Evolutionary conservation across 305 asterid species (phyloP).

Genomic region (Coffea humblotiana): DNA sequence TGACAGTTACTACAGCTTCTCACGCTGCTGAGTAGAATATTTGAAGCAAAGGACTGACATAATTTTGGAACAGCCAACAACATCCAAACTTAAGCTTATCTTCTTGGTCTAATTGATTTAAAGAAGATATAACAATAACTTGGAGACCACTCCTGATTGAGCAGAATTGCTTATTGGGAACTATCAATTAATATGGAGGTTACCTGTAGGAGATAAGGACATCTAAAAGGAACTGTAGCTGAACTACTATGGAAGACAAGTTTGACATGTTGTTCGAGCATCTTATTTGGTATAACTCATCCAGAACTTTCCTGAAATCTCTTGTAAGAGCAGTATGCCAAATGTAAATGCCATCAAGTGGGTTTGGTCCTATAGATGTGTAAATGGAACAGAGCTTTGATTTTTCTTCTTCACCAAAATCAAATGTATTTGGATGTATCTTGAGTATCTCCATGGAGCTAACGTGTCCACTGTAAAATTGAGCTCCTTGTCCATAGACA

Average conservation of each 20-base stretch:
- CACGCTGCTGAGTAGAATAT: background rate
- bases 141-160: background rate
- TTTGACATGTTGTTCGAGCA: constrained; percentile 50
- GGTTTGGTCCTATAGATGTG: constrained; percentile 35
- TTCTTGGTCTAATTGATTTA: background rate
- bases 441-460: constrained; percentile 43
- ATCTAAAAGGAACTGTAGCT: constrained; percentile 66
- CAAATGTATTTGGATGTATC: constrained; percentile 34
- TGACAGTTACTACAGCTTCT: background rate
- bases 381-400: constrained; percentile 27
- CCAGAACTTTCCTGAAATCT: constrained; percentile 50
- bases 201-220: constrained; percentile 84
- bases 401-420: constrained; percentile 32
- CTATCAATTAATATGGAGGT: constrained; percentile 9
- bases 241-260: constrained; percentile 56
- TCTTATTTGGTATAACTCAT: constrained; percentile 54
- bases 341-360: constrained; percentile 51
- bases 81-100: background rate
- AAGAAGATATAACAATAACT: background rate
- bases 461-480: constrained; percentile 43
- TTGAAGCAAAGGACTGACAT: background rate
- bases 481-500: constrained; percentile 47
- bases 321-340: constrained; percentile 74
- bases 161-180: constrained; percentile 2
- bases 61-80: background rate